Evolutionary conservation across 2,329 filamentous ascomycete genomes (phyloP).

Genomic region (Acarospora socialis): DNA sequence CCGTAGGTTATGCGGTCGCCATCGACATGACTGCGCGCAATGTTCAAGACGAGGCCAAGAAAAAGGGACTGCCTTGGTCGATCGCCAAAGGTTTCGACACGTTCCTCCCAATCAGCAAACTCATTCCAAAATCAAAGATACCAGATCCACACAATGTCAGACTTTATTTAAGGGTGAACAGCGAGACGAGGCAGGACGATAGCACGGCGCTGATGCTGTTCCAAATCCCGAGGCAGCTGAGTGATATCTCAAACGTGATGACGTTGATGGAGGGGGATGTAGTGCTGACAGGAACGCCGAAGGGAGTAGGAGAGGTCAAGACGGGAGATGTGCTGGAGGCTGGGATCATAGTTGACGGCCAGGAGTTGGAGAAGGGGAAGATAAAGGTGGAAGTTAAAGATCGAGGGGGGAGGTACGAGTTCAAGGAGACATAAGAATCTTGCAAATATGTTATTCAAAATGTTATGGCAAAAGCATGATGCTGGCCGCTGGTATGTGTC

Average conservation of each 20-base stretch:
- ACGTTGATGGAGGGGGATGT: conserved; percentile 84
- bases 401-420: conserved; percentile 61
- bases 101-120: conserved; percentile 73
- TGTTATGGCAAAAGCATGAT: neutral
- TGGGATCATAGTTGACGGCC: conserved; percentile 63
- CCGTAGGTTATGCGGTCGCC: conserved; percentile 64
- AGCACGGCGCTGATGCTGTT: conserved; percentile 93
- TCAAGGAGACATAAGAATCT: conserved; percentile 49
- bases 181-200: conserved; percentile 63
- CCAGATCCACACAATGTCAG: conserved; percentile 79
- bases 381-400: conserved; percentile 77
- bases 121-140: conserved; percentile 68
- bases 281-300: conserved; percentile 90
- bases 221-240: conserved; percentile 70
- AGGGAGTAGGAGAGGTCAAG: conserved; percentile 77
- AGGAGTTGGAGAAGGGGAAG: conserved; percentile 69
- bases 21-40: conserved; percentile 98
- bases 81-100: conserved; percentile 98
- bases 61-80: conserved; percentile 88
- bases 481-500: neutral
- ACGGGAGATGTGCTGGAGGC: conserved; percentile 79
- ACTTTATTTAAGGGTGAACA: conserved; percentile 75
- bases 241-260: conserved; percentile 91
- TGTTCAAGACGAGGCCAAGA: conserved; percentile 91
- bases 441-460: neutral